These are phyloP conservation scores for Diaporthe helianthi DNA, from an alignment of 2,329 filamentous ascomycete genomes.

Conservation along the genomic window DNA sequence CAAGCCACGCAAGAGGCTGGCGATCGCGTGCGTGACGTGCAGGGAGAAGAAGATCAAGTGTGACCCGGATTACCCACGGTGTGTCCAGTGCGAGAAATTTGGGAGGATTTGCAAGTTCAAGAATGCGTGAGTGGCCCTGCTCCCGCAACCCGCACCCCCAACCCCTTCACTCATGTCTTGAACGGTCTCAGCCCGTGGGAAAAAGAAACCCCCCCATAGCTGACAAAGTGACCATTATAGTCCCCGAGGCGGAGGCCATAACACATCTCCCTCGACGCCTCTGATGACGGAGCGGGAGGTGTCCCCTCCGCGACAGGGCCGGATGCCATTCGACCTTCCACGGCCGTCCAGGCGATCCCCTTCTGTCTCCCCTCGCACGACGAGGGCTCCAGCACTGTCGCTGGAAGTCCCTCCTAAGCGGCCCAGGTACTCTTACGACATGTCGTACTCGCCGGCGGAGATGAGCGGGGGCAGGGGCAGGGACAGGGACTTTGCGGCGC, in stretches of 20 bases:
- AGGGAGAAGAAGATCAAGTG: slow-evolving; percentile 98
- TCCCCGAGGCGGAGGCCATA: slow-evolving; percentile 58
- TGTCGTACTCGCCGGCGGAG: slow-evolving; percentile 45
- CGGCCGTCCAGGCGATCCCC: slow-evolving; percentile 53
- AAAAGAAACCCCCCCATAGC: slow-evolving; percentile 36
- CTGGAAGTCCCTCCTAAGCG: slow-evolving; percentile 53
- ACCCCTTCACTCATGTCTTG: background rate
- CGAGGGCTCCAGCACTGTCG: slow-evolving; percentile 43
- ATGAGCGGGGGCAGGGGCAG: slow-evolving; percentile 43
- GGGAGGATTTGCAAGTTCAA: slow-evolving; percentile 85
- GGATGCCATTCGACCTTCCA: slow-evolving; percentile 45
- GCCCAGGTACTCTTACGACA: slow-evolving; percentile 55
- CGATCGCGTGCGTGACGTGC: slow-evolving; percentile 92
- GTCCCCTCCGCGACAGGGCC: slow-evolving; percentile 41
- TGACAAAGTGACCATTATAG: slow-evolving; percentile 43
- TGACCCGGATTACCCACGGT: slow-evolving; percentile 85
- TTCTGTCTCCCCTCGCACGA: slow-evolving; percentile 56
- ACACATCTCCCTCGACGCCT: slow-evolving; percentile 61
- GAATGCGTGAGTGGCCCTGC: slow-evolving; percentile 75
- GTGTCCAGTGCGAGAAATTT: slow-evolving; percentile 91
- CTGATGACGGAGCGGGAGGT: slow-evolving; percentile 57
- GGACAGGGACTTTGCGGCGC: slow-evolving; percentile 41
- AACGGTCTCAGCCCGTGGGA: slow-evolving; percentile 4
- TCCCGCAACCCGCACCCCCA: background rate
- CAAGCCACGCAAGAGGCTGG: slow-evolving; percentile 88